Evolutionary conservation across 768 basidiomycete genomes (phyloP), one percentile per base, ranked within the genome.

Genomic region (Strobilomyces echinocephalus): DNA sequence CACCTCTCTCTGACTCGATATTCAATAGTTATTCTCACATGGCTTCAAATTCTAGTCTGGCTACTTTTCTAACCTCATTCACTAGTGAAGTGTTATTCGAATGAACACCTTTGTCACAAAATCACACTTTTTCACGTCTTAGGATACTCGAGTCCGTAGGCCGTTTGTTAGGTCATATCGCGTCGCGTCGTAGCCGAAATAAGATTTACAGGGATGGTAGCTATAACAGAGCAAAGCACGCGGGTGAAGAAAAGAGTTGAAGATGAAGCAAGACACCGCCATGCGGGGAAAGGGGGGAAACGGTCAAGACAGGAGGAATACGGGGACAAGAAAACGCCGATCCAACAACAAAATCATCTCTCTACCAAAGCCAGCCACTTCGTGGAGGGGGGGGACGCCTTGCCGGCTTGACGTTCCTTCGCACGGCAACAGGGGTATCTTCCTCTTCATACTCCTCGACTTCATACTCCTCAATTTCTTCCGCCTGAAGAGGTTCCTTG

Each of bases 321-420:
- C 61, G 57, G n/a, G n/a, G 52, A 58, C 63, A 62, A 70, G 63
- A 72, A 66, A 67, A 69, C 59, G 63, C 65, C 67, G 70, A 68
- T 65, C 68, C 65, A 60, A 60, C 61, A 68, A 61, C 59, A 47
- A 53, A 60, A 52, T 31, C 52, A 42, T 48, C 48, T 59, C 63
- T 63, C 66, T 65, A 72, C 83, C 84, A 85, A 51, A 85, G 81
- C 83, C 83, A 85, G 34, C 80, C 69, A 55, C 56, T 70, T 30
- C 61, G 58, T 36, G 79, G 70, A 50, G 80, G 80, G 43, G 79
- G 71, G 56, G 76, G 74, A 57, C 77, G 73, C 63, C 78, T 80
- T 28, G 71, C 73, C 53, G 72, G 73, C 49, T 75, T 76, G 38
- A 78, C 55, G 28, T 64, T 72, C 58, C 69, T 79, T 56, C 73